phyloP scores from a whole-genome alignment of 768 basidiomycete genomes.

The Mycena galopus region DNA sequence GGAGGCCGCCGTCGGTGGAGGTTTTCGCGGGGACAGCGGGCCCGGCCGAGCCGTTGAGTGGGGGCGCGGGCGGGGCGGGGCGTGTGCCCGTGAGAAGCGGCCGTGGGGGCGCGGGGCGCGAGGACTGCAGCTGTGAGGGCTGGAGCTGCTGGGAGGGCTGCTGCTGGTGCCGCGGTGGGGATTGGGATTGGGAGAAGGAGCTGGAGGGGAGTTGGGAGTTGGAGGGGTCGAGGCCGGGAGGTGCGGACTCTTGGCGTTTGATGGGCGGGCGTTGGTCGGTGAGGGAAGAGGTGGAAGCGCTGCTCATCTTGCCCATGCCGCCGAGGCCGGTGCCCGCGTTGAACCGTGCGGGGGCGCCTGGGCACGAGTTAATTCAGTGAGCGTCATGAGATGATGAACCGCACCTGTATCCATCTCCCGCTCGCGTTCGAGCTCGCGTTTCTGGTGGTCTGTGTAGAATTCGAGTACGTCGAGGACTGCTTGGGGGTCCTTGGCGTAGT shows the following conservation, averaged over 20 bases:
- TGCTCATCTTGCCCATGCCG: slow-evolving; percentile 66
- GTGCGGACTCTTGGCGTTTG: slow-evolving; percentile 63
- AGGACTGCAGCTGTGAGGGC: slow-evolving; percentile 59
- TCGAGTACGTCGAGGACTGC: slow-evolving; percentile 98
- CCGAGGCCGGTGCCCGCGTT: slow-evolving; percentile 93
- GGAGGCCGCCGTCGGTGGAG: slow-evolving; percentile 67
- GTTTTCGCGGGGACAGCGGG: slow-evolving; percentile 45
- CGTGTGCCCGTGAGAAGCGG: slow-evolving; percentile 70
- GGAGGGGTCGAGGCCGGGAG: slow-evolving; percentile 35
- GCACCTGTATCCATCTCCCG: slow-evolving; percentile 51
- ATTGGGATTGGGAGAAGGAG: slow-evolving; percentile 36
- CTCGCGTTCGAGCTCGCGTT: slow-evolving; percentile 84
- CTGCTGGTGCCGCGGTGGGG: slow-evolving; percentile 58
- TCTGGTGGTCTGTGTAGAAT: slow-evolving; percentile 98
- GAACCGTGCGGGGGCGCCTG: slow-evolving; percentile 82
- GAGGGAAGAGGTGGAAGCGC: slow-evolving; percentile 44
- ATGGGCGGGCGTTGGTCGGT: slow-evolving; percentile 51
- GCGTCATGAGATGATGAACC: neutral
- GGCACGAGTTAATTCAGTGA: slow-evolving; percentile 28
- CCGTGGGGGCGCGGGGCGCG: slow-evolving; percentile 77
- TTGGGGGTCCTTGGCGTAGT: slow-evolving; percentile 96
- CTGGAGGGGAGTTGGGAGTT: slow-evolving; percentile 44
- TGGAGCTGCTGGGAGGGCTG: slow-evolving; percentile 65
- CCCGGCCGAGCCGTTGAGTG: slow-evolving; percentile 39
- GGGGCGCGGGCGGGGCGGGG: slow-evolving; percentile 65